Conservation (phyloP, 768 basidiomycete species). For the Pleurotus citrinopileatus region DNA sequence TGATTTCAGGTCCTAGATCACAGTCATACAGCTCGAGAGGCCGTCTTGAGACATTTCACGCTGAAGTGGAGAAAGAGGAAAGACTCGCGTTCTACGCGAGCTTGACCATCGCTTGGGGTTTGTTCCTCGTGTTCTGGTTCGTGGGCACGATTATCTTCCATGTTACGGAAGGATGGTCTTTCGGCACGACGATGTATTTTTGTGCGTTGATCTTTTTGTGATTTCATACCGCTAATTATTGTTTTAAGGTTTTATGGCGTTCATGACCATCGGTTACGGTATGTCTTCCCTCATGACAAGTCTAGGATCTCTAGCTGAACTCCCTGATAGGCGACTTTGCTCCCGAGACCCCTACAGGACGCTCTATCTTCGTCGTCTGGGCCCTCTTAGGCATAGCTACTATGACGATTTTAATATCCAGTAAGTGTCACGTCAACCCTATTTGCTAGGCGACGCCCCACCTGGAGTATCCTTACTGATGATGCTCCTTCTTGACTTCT, state of each 20-base stretch:
- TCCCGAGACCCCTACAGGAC: constrained; percentile 64
- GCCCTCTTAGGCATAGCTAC: constrained; percentile 73
- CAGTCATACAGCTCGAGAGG: not conserved
- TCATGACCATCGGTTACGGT: constrained; percentile 74
- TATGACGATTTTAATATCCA: constrained; percentile 72
- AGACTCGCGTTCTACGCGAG: constrained; percentile 55
- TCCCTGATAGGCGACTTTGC: constrained; percentile 48
- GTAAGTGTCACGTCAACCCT: constrained; percentile 36
- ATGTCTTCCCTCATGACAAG: constrained; percentile 5
- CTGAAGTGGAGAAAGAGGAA: constrained; percentile 38
- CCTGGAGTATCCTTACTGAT: not conserved
- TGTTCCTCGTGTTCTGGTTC: constrained; percentile 81
- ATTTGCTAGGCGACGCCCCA: no score
- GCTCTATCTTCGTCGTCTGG: constrained; percentile 78
- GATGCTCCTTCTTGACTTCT: not conserved
- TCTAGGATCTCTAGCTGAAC: not conserved
- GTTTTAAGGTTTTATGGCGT: constrained; percentile 60
- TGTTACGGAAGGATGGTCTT: constrained; percentile 67
- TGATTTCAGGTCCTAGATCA: not conserved
- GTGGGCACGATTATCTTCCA: constrained; percentile 71
- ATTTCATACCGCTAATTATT: not conserved
- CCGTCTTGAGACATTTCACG: constrained; percentile 30
- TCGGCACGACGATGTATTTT: constrained; percentile 66
- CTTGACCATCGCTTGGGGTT: constrained; percentile 48
- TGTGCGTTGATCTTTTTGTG: constrained; percentile 39